These are phyloP conservation scores for Phytophthora megakarya DNA, from an alignment of 352 stramenopile genomes.

Conservation along the genomic window DNA sequence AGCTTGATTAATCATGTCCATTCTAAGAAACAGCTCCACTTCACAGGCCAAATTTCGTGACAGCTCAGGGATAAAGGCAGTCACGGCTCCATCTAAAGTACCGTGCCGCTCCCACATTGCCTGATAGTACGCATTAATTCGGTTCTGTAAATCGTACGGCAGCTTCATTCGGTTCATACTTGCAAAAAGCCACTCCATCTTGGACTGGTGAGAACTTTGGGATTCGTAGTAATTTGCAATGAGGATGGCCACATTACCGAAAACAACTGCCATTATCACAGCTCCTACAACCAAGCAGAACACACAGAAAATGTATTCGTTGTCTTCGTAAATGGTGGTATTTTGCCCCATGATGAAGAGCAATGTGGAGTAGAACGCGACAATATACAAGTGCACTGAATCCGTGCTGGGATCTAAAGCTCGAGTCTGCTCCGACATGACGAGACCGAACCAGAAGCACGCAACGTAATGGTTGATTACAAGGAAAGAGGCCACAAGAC, in stretches of 20 bases:
- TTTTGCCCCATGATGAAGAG: constrained; percentile 86
- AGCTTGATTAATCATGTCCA: constrained; percentile 89
- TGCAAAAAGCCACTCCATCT: constrained; percentile 88
- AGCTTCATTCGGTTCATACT: constrained; percentile 86
- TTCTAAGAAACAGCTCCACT: constrained; percentile 81
- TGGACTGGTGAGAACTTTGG: constrained; percentile 83
- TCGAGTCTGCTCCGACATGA: constrained; percentile 63
- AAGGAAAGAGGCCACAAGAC: constrained; percentile 69
- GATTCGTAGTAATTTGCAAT: constrained; percentile 89
- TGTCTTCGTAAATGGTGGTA: constrained; percentile 65
- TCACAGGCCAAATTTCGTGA: constrained; percentile 84
- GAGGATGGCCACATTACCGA: constrained; percentile 85
- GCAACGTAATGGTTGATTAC: constrained; percentile 82
- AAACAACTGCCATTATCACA: constrained; percentile 85
- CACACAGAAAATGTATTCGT: constrained; percentile 78
- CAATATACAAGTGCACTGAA: constrained; percentile 55
- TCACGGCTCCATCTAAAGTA: constrained; percentile 76
- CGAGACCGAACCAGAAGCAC: constrained; percentile 74
- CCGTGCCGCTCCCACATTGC: constrained; percentile 87
- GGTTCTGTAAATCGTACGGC: constrained; percentile 76
- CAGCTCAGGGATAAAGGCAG: constrained; percentile 78
- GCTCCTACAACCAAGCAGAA: constrained; percentile 71
- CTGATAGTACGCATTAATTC: constrained; percentile 88
- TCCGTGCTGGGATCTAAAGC: constrained; percentile 34
- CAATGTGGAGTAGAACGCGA: constrained; percentile 69